Evolutionary conservation across 495 filamentous ascomycete species (phyloP).

Genomic region (Podospora comata): DNA sequence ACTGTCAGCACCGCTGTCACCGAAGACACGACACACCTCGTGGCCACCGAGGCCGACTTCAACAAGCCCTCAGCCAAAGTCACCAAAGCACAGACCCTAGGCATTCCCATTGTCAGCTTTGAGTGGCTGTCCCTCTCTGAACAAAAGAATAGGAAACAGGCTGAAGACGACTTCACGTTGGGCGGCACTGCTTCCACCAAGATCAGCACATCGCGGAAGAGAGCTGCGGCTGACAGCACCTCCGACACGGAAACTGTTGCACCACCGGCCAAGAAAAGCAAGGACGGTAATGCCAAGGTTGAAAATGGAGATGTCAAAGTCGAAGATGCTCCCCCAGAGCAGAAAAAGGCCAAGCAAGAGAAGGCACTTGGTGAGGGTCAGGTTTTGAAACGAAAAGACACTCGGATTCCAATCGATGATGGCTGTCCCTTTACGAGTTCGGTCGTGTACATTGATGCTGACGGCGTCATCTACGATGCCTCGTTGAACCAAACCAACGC

Average conservation of each 20-base stretch:
- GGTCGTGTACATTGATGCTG: slow-evolving; percentile 61
- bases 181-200: slow-evolving; percentile 7
- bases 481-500: slow-evolving; percentile 61
- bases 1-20: slow-evolving; percentile 45
- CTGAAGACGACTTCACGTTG: slow-evolving; percentile 24
- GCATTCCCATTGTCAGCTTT: slow-evolving; percentile 56
- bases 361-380: slow-evolving; percentile 40
- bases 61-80: slow-evolving; percentile 50
- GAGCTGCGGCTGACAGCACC: slow-evolving; percentile 16
- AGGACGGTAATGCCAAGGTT: slow-evolving; percentile 25
- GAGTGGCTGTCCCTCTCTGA: slow-evolving; percentile 60
- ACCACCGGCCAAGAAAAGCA: slow-evolving; percentile 25
- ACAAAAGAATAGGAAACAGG: slow-evolving; percentile 39
- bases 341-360: slow-evolving; percentile 25
- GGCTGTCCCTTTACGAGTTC: slow-evolving; percentile 31
- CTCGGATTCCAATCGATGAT: slow-evolving; percentile 49
- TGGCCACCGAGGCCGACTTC: slow-evolving; percentile 54
- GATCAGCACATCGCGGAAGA: slow-evolving; percentile 23
- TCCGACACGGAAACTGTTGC: slow-evolving; percentile 14
- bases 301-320: slow-evolving; percentile 19
- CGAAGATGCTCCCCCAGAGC: slow-evolving; percentile 18
- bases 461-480: slow-evolving; percentile 63
- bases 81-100: slow-evolving; percentile 45
- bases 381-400: slow-evolving; percentile 43
- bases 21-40: slow-evolving; percentile 55